Evolutionary conservation across 129 eudicot species (phyloP).

Genomic region (Escallonia rubra): DNA sequence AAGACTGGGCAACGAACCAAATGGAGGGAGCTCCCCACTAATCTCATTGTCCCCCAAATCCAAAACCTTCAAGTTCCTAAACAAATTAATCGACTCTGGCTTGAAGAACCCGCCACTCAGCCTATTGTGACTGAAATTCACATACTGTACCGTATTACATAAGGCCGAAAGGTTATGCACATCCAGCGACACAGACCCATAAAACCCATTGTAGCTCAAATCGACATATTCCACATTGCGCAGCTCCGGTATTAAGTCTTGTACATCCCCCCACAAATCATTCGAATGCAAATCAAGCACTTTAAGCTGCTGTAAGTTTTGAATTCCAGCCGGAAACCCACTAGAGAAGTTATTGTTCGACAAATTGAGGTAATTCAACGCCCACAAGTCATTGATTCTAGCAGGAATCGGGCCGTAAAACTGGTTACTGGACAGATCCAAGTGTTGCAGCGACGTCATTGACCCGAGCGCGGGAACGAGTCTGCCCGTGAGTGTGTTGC

Average conservation of each 20-base stretch:
- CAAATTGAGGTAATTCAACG: constrained; percentile 63
- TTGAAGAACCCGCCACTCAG: constrained; percentile 61
- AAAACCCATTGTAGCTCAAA: constrained; percentile 66
- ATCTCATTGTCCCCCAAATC: constrained; percentile 77
- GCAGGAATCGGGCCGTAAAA: constrained; percentile 89
- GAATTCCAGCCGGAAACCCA: constrained; percentile 59
- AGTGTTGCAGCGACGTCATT: constrained; percentile 51
- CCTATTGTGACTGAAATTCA: constrained; percentile 69
- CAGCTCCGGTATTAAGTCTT: constrained; percentile 48
- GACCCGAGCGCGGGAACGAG: constrained; percentile 68
- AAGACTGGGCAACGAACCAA: constrained; percentile 57
- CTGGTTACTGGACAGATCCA: constrained; percentile 75
- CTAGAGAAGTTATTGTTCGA: constrained; percentile 55
- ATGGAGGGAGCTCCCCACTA: constrained; percentile 69
- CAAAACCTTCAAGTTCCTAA: constrained; percentile 74
- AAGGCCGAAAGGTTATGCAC: constrained; percentile 44
- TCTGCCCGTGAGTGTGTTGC: constrained; percentile 64
- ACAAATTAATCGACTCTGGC: constrained; percentile 40
- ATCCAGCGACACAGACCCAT: constrained; percentile 49
- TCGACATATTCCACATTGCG: constrained; percentile 77
- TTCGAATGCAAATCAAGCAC: constrained; percentile 77
- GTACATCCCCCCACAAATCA: constrained; percentile 61
- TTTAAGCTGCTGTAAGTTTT: constrained; percentile 67
- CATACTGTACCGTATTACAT: constrained; percentile 62
- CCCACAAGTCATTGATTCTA: constrained; percentile 58